Evolutionary conservation across 1,284 basidiomycete genomes (phyloP), one percentile per base, ranked within the genome.

Genomic region (Boletus mariae): DNA sequence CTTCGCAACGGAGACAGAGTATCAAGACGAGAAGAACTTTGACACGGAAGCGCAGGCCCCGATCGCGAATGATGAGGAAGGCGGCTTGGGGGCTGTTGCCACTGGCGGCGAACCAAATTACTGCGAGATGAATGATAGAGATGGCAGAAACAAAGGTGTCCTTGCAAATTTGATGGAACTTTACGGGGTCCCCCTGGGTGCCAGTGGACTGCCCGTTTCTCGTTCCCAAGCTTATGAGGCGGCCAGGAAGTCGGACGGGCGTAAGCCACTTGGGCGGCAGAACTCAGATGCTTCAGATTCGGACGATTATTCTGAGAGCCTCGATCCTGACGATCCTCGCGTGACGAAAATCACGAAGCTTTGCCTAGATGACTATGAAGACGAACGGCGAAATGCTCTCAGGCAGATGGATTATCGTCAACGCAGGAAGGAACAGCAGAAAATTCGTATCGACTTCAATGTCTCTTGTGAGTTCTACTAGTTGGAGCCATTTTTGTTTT

Each of bases 371-470:
- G 84, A 85, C 59, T 75, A 75, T 7, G 78, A 80, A 48, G 84
- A 86, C 53, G 66, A 84, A 10, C 82, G 83, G 65, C 80, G 76
- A 54, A 78, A 79, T 51, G 73, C 71, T 46, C 69, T 84, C 38
- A 77, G 78, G 32, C 73, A 78, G 53, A 84, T 87, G 84, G 79
- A 80, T 59, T 88, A 88, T 64, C 78, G 76, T 57, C 67, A 77
- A 43, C 80, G 85, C 23, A 74, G 83, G 55, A 87, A 87, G 64
- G 77, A 84, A 58, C 73, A 79, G 11, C 78, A 79, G 63, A 77
- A 78, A 28, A 76, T 83, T 53, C 80, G 74, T 57, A 88, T 88
- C 54, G 82, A 87, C 61, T 87, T 83, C 65, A 87, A 88, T 61
- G 74, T 87, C 47, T 78, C 81, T 32, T 82, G 86, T 87, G 61